Conservation (phyloP, 371 early-diverging fungal genomes). For the Mucor velutinosus region DNA sequence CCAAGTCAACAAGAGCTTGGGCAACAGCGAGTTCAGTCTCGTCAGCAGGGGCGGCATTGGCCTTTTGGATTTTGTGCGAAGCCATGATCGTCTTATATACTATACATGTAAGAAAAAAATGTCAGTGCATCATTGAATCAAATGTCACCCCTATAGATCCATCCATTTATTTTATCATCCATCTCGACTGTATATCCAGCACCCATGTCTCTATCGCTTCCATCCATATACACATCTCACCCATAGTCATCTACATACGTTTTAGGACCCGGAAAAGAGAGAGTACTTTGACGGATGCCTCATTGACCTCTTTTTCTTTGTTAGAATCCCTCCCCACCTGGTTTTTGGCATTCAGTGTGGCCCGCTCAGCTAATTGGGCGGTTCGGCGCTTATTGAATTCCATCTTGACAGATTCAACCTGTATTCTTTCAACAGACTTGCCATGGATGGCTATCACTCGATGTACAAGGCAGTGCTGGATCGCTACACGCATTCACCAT, state of each 20-base stretch:
- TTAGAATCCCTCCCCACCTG: not conserved
- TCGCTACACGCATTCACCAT: no score
- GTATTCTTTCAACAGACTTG: not conserved
- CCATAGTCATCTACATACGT: slow-evolving; percentile 15
- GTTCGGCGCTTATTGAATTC: not conserved
- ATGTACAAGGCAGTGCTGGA: no score
- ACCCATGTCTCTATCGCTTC: slow-evolving; percentile 19
- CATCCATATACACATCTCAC: not conserved
- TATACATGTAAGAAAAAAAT: not conserved
- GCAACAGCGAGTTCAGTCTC: slow-evolving; percentile 92
- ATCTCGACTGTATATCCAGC: not conserved
- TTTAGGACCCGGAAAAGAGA: slow-evolving; percentile 29
- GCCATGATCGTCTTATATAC: slow-evolving; percentile 38
- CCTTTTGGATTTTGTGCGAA: slow-evolving; percentile 75
- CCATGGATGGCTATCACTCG: no score
- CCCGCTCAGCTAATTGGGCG: not conserved
- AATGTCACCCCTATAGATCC: not conserved
- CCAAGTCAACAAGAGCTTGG: slow-evolving; percentile 92
- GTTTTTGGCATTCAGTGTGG: not conserved
- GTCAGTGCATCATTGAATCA: not conserved
- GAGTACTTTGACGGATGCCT: slow-evolving; percentile 15
- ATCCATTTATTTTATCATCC: not conserved
- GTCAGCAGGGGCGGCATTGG: slow-evolving; percentile 69
- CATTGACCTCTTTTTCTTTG: slow-evolving; percentile 10
- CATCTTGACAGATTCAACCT: not conserved